phyloP scores from a whole-genome alignment of 2,329 filamentous ascomycete species.

The Pseudopithomyces chartarum region DNA sequence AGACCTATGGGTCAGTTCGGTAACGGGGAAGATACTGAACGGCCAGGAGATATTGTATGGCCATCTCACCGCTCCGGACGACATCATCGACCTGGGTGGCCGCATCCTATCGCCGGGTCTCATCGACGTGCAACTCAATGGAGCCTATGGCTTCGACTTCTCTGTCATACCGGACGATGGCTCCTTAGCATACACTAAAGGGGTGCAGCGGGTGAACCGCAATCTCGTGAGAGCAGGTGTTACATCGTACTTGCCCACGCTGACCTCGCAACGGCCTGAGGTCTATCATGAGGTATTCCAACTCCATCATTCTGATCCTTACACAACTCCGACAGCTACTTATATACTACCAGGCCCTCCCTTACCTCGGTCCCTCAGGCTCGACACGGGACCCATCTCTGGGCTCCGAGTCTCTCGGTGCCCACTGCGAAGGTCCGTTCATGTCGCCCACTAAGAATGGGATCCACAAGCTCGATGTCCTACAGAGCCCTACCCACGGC shows the following conservation, averaged over 20 bases:
- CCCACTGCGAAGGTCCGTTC: constrained; percentile 91
- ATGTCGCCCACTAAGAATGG: constrained; percentile 83
- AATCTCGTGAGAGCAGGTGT: constrained; percentile 78
- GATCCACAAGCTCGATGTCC: constrained; percentile 76
- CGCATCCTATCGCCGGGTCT: constrained; percentile 85
- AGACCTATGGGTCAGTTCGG: constrained; percentile 87
- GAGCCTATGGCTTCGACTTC: constrained; percentile 92
- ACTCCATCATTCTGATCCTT: neutral
- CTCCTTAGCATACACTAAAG: constrained; percentile 68
- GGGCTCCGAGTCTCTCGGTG: constrained; percentile 85
- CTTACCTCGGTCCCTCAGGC: constrained; percentile 76
- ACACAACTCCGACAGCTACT: neutral
- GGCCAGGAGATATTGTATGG: constrained; percentile 71
- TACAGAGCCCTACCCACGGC: constrained; percentile 64
- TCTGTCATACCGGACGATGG: constrained; percentile 71
- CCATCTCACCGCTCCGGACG: constrained; percentile 70
- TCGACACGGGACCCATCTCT: constrained; percentile 62
- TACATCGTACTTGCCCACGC: constrained; percentile 84
- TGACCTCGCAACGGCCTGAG: constrained; percentile 79
- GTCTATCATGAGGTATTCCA: constrained; percentile 73
- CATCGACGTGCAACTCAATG: constrained; percentile 91
- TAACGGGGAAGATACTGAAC: constrained; percentile 79
- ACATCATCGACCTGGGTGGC: constrained; percentile 77
- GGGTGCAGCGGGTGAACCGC: constrained; percentile 72
- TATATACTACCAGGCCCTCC: constrained; percentile 61